phyloP scores from a whole-genome alignment of 768 basidiomycete genomes.

The Kwoniella bestiolae region DNA sequence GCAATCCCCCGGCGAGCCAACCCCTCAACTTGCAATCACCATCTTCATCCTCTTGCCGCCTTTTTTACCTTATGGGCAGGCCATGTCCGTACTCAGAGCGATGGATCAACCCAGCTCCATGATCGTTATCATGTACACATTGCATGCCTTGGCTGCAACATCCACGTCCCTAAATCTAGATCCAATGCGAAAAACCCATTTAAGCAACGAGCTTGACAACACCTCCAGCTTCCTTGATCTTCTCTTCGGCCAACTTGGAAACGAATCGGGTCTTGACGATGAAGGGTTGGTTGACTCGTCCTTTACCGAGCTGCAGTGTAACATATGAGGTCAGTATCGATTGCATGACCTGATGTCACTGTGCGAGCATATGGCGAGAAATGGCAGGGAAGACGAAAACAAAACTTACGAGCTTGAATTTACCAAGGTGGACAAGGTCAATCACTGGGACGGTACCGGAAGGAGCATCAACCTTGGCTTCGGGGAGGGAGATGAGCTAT shows the following conservation, averaged over 20 bases:
- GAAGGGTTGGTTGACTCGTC: slow-evolving; percentile 78
- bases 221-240: slow-evolving; percentile 70
- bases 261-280: slow-evolving; percentile 99
- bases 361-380: no score
- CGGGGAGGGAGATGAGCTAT: slow-evolving; percentile 57
- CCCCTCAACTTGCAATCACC: no score
- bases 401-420: slow-evolving; percentile 59
- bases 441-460: slow-evolving; percentile 79
- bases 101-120: not conserved
- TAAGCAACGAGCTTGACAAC: slow-evolving; percentile 92
- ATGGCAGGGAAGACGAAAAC: no score
- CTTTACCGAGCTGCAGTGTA: slow-evolving; percentile 75
- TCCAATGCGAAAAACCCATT: slow-evolving; percentile 6
- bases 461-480: slow-evolving; percentile 57
- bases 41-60: no score
- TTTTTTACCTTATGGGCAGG: no score
- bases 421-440: slow-evolving; percentile 63
- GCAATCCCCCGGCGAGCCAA: no score
- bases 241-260: slow-evolving; percentile 77
- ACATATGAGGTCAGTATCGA: no score
- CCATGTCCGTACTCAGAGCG: not conserved
- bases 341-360: no score
- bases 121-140: slow-evolving; percentile 30
- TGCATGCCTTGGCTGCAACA: slow-evolving; percentile 32
- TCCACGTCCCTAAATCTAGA: slow-evolving; percentile 5